A percentile compares a stretch with the other conserved stretches of the same genome.
Conservation (phyloP, 140 eudicot genomes). For the Oenanthe javanica region DNA sequence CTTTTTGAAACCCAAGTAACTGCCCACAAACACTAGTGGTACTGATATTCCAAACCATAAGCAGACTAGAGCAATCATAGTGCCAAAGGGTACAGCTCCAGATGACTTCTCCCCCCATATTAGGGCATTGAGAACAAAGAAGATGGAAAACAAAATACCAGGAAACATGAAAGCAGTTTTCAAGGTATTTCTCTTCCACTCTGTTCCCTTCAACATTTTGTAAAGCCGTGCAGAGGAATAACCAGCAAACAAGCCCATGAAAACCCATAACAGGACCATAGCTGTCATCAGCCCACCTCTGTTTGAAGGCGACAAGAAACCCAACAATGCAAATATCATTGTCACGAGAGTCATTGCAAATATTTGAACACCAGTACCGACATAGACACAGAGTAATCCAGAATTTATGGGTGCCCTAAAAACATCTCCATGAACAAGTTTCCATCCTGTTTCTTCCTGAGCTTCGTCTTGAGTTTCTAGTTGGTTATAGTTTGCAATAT, state of each 20-base stretch:
- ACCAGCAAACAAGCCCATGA: slow-evolving; percentile 70
- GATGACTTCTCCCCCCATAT: slow-evolving; percentile 72
- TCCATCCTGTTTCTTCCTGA: slow-evolving; percentile 80
- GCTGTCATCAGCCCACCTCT: slow-evolving; percentile 74
- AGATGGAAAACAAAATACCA: slow-evolving; percentile 45
- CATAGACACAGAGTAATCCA: slow-evolving; percentile 51
- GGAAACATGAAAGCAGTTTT: slow-evolving; percentile 70
- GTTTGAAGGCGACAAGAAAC: slow-evolving; percentile 66
- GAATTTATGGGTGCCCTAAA: slow-evolving; percentile 63
- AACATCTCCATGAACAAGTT: slow-evolving; percentile 62
- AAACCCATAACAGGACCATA: slow-evolving; percentile 57
- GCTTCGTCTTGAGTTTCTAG: slow-evolving; percentile 68
- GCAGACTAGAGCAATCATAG: slow-evolving; percentile 50
- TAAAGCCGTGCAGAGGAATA: slow-evolving; percentile 59
- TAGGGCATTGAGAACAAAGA: slow-evolving; percentile 48
- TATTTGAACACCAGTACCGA: slow-evolving; percentile 63
- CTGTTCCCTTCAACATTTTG: slow-evolving; percentile 58
- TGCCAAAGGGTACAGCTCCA: slow-evolving; percentile 61
- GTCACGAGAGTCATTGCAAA: slow-evolving; percentile 61
- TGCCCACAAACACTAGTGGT: slow-evolving; percentile 44
- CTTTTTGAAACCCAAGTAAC: slow-evolving; percentile 16
- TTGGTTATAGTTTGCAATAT: slow-evolving; percentile 64
- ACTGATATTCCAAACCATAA: slow-evolving; percentile 66
- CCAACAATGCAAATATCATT: slow-evolving; percentile 59
- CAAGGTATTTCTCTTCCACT: slow-evolving; percentile 52